Base-by-base conservation (phyloP, 2,329 filamentous ascomycete genomes). In the Chaetomium globosum region DNA sequence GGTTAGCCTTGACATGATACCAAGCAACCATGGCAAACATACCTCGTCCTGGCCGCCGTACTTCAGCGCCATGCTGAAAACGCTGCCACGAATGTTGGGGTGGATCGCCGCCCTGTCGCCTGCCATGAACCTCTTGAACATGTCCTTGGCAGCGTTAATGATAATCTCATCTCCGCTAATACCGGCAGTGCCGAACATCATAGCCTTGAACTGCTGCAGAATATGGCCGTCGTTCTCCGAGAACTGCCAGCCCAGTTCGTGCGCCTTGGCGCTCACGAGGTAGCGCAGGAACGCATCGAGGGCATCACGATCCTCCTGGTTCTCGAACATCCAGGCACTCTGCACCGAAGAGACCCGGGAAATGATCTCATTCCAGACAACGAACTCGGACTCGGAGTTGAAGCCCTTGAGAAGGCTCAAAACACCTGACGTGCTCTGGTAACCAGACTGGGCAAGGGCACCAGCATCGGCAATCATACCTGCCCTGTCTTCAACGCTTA, bases 401-500 rank as follows among this genome's bases (percentile, higher is more conserved):
- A 98, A 95, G 58, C 90, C 89, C 76, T 96, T 91, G 62, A 98
- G 83, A 16, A 98, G 83, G 61, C 90, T 93, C 52, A 98, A 80
- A 60, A 97, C 85, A 13, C 92, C 93, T 19, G 93, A 96, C 0
- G 94, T 97, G 82, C 92, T 96, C 77, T 96, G 92, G 77, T 96
- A 96, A 36, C 94, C 94, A 56, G 93, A 95, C 43, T 91, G 86
- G 61, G 94, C 92, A 71, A 98, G 83, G 33, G 94, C 92, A 71
- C 92, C 93, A 4, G 94, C 93, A 77, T 98, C 94, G 36, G 92
- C 90, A 76, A 96, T 92, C 90, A 98, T 96, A 74, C 94, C 94
- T 56, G 94, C 92, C 66, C 94, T 88, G 76, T 98, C 94, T 78
- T 97, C 92, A 7, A 96, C 92, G 12, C 87, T 89, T 63, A 98